Evolutionary conservation across 352 stramenopile genomes (phyloP).

Genomic region (Pseudoperonospora humuli): DNA sequence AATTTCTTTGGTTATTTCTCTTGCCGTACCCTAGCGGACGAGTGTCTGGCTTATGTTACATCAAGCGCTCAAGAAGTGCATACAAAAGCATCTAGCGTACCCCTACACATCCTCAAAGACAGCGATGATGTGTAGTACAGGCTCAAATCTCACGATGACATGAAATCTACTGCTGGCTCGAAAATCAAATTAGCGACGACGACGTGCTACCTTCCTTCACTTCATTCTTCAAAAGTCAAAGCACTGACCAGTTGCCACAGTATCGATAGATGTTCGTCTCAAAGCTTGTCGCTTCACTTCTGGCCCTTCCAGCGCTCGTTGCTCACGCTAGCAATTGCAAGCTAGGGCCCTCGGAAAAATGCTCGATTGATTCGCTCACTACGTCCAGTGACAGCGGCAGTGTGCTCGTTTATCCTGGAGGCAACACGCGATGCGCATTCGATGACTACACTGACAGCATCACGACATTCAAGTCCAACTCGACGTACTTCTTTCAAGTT

Average conservation of each 20-base stretch:
- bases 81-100: no score
- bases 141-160: no score
- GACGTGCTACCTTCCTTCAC: neutral
- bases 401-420: conserved; percentile 34
- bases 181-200: no score
- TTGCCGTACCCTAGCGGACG: no score
- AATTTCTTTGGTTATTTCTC: no score
- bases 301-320: conserved; percentile 3
- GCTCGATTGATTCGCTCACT: conserved; percentile 20
- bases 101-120: no score
- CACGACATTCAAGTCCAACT: conserved; percentile 24
- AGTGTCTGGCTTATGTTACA: no score
- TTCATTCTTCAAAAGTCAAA: conserved; percentile 7
- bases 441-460: conserved; percentile 25
- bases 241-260: neutral
- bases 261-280: conserved; percentile 3
- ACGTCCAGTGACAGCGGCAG: conserved; percentile 19
- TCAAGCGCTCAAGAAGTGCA: no score
- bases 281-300: conserved; percentile 2
- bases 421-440: conserved; percentile 38
- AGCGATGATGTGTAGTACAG: no score
- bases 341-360: conserved; percentile 17
- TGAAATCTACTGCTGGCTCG: no score
- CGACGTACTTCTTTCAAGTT: conserved; percentile 48
- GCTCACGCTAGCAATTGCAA: conserved; percentile 10